Base-by-base conservation (phyloP, 495 filamentous ascomycete species). In the Neurospora sp. region DNA sequence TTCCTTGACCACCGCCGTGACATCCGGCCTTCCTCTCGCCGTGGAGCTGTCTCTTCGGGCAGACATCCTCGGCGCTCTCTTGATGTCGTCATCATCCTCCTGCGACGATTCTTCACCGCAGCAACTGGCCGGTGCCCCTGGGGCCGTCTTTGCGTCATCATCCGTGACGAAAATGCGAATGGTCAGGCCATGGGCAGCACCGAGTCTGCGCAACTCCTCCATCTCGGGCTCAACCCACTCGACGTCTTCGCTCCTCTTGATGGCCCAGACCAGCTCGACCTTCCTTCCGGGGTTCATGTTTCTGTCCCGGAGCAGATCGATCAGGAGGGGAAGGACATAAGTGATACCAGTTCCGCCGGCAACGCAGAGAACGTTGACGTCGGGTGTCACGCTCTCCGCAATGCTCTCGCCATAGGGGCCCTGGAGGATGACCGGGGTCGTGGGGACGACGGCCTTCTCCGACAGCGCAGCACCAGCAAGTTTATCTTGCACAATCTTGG, bases 341-440 rank as follows among this genome's bases (percentile, higher is more conserved):
- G 89, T 86, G 42, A 91, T 86, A 5, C 90, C 89, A 0, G 90
- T 91, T 10, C 91, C 89, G 40, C 90, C 89, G 5, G 89, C 89
- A 1, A 91, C 79, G 72, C 85, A 88, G 10, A 91, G 81, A 22
- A 91, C 78, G 70, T 91, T 91, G 35, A 82, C 79, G 35, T 83
- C 81, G 18, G 79, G 77, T 3, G 78, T 81, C 27, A 83, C 38
- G 27, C 81, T 70, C 18, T 83, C 80, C 44, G 82, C 76, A 48
- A 87, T 84, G 1, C 83, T 78, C 40, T 84, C 83, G 7, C 89
- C 89, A 70, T 92, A 92, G 0, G 88, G 83, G 0, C 89, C 89
- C 14, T 85, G 85, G 7, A 91, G 76, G 22, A 91, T 80, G 0
- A 90, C 84, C 0, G 87, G 81, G 0, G 86, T 87, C 0, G 81